Base-by-base conservation (phyloP, 805 yeast species). In the Schizosaccharomyces cryophilus region DNA sequence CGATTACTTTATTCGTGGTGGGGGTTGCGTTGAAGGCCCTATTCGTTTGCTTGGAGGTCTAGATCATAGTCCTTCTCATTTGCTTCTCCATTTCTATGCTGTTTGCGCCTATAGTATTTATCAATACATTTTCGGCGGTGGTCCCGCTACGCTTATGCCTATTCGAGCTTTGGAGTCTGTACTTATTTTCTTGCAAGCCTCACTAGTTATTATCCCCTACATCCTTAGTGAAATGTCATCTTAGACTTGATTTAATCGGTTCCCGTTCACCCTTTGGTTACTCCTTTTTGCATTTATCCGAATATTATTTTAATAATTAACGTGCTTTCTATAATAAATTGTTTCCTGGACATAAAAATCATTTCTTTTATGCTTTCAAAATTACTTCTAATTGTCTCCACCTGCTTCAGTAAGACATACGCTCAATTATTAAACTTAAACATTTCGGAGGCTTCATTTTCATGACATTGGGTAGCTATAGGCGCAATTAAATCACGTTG, bases 91-190 rank as follows among this genome's bases (percentile, higher is more conserved):
- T 67, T 93, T 93, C 73, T 87, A 87, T 72, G 77, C 84, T 59
- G 97, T 93, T 60, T 97, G 96, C 1, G 79, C 90, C 66, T 89
- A 85, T 70, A 78, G 90, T 5, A 81, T 90, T n/a, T 62, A 31
- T 17, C 35, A 45, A 7, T 48, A 65, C 54, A 62, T 64, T 38
- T 19, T n/a, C 7, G 62, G 40, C 24, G 63, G 21, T 24, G 35
- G 19, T 24, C 31, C 68, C 13, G 21, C 47, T 21, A n/a, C 15
- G 31, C 24, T 61, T 60, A 45, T 65, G 65, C 68, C 68, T 2
- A 54, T 62, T n/a, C 42, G 63, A 4, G 29, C 62, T 24, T 6
- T 63, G 29, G 65, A 66, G 48, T 47, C 62, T 26, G 30, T 66
- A 7, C 58, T 47, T 1, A 64, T 65, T 31, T 59, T 66, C 19